Evolutionary conservation across 169 alveolate genomes (phyloP), one percentile per base, ranked within the genome.

Genomic region (Fabrea salina): DNA sequence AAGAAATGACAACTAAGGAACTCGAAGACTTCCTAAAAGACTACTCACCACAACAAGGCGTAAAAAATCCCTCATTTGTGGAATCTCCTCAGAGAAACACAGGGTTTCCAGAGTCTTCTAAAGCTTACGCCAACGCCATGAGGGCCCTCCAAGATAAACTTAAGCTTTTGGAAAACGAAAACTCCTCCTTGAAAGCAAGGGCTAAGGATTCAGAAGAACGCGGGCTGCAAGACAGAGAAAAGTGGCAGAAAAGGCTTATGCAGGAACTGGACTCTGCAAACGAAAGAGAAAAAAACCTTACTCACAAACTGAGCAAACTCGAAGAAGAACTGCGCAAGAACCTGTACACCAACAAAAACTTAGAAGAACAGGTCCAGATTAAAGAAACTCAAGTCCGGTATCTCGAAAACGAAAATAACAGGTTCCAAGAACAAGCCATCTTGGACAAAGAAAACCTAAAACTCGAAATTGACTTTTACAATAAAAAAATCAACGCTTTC

Each of bases 131-230:
- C 16, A 25, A 27, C 33, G 76, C 76, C 5, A 66, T 66, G 76
- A n/a, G 76, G 22, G 76, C 76, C 27, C 66, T 66, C n/a, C 57
- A 66, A 3, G 76, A 66, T 8, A 33, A 30, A 37, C 33, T 66
- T 37, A 33, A 66, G n/a, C 33, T 30, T 33, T 11, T 66, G n/a
- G 76, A 66, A 66, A 33, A 25, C 22, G 76, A 66, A 66, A 66
- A 66, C 30, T n/a, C 30, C 22, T 51, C 33, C 19, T 66, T 66
- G 32, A 66, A 66, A 39, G 51, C 33, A 37, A 33, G 76, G 19
- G n/a, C 40, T 22, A 39, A 22, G n/a, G 76, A 19, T n/a, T 22
- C 37, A n/a, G 76, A 66, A 33, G 6, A n/a, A 22, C n/a, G 56
- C 19, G 57, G 39, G 7, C 39, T 22, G 19, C n/a, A 35, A 33